Evolutionary conservation across 2,329 filamentous ascomycete genomes (phyloP).

Genomic region (Aspergillus niger): DNA sequence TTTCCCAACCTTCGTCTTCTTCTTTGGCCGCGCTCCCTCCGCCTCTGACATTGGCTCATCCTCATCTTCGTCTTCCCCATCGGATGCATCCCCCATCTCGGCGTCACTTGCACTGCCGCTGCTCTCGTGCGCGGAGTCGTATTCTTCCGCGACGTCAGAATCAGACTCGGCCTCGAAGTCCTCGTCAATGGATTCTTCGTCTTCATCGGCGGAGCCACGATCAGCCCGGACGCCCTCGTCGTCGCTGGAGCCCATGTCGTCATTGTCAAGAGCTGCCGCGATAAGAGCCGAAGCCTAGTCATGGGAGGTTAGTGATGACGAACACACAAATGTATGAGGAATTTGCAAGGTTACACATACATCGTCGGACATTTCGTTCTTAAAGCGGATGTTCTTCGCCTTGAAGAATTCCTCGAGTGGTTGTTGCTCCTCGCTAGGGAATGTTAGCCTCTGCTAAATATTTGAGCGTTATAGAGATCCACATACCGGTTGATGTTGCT

Average conservation of each 20-base stretch:
- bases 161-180: slow-evolving; percentile 93
- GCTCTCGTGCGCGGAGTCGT: slow-evolving; percentile 86
- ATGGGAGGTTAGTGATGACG: slow-evolving; percentile 27
- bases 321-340: background rate
- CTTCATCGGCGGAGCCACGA: slow-evolving; percentile 90
- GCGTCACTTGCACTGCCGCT: slow-evolving; percentile 69
- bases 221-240: slow-evolving; percentile 73
- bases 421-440: slow-evolving; percentile 78
- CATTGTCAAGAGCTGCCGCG: slow-evolving; percentile 78
- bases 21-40: slow-evolving; percentile 62
- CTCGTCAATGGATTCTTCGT: slow-evolving; percentile 92
- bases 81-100: slow-evolving; percentile 56
- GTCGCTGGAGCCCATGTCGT: slow-evolving; percentile 80
- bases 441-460: slow-evolving; percentile 19
- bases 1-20: slow-evolving; percentile 59
- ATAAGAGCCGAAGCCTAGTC: slow-evolving; percentile 61
- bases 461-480: slow-evolving; percentile 4
- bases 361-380: slow-evolving; percentile 98
- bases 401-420: slow-evolving; percentile 98
- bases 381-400: slow-evolving; percentile 88
- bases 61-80: slow-evolving; percentile 43
- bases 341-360: slow-evolving; percentile 54
- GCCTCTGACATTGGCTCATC: slow-evolving; percentile 36
- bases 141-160: slow-evolving; percentile 95
- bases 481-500: slow-evolving; percentile 90